A percentile compares a stretch with the other conserved stretches of the same genome.
Evolutionary conservation across 257 asterid species (phyloP).

Genomic region (Gardenia jasminoides): DNA sequence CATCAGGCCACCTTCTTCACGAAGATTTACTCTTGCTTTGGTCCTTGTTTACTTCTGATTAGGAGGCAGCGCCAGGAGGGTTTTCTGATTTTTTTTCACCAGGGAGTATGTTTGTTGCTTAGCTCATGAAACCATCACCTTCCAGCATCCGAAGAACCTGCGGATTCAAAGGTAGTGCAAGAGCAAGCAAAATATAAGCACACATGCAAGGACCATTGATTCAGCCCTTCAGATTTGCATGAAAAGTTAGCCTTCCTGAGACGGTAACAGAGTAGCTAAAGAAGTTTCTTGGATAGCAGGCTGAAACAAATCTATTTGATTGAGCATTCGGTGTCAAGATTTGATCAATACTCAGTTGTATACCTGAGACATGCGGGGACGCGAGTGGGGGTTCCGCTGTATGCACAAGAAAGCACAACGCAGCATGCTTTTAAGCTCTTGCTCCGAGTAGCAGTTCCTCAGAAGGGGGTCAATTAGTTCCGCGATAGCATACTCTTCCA

Average conservation of each 20-base stretch:
- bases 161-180: neutral
- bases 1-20: neutral
- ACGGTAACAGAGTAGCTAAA: neutral
- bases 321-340: neutral
- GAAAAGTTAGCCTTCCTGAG: too few relatives aligned
- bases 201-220: neutral
- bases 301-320: neutral
- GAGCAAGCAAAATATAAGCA: neutral
- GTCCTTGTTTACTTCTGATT: neutral
- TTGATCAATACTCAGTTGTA: neutral
- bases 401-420: conserved; percentile 69
- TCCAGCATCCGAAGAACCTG: conserved; percentile 75
- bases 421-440: conserved; percentile 56
- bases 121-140: conserved; percentile 39
- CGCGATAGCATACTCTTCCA: conserved; percentile 43
- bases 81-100: neutral
- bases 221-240: neutral
- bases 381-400: conserved; percentile 55
- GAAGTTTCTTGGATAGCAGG: neutral
- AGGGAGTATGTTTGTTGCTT: neutral
- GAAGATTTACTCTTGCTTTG: neutral
- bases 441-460: conserved; percentile 41
- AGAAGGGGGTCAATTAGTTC: conserved; percentile 64
- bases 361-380: conserved; percentile 96
- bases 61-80: neutral